Conservation (phyloP, 106 monocot species). For the Gastrodia elata region DNA sequence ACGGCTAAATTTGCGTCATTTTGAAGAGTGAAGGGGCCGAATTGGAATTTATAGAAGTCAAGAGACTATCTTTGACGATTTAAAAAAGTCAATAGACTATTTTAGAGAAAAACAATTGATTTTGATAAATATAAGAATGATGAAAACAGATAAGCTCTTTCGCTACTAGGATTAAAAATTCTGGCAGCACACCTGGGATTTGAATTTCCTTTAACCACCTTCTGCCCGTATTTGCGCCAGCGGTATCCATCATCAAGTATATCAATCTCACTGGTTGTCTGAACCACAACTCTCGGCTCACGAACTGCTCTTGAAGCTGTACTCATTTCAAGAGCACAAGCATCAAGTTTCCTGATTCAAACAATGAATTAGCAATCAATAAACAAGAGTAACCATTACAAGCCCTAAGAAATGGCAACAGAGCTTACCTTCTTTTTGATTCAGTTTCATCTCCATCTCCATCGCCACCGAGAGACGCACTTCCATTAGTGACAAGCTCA, state of each 20-base stretch:
- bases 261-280: constrained; percentile 92
- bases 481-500: constrained; percentile 34
- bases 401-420: background rate
- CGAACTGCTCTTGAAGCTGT: constrained; percentile 51
- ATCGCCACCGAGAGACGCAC: constrained; percentile 26
- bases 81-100: no score
- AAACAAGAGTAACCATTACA: background rate
- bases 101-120: no score
- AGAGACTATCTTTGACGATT: no score
- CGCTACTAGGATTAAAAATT: background rate
- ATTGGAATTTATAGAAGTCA: no score
- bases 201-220: constrained; percentile 94
- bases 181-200: constrained; percentile 61
- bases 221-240: constrained; percentile 99
- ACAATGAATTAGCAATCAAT: constrained; percentile 6
- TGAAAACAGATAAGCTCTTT: background rate
- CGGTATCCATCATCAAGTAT: constrained; percentile 96
- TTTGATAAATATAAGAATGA: background rate
- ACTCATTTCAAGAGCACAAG: constrained; percentile 43
- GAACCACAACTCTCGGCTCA: constrained; percentile 86
- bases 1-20: no score
- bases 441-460: constrained; percentile 65
- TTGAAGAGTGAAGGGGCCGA: no score
- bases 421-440: constrained; percentile 61
- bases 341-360: constrained; percentile 61